Base-by-base conservation (phyloP, 139 green algal genomes). In the Chlamydomonas applanata region DNA sequence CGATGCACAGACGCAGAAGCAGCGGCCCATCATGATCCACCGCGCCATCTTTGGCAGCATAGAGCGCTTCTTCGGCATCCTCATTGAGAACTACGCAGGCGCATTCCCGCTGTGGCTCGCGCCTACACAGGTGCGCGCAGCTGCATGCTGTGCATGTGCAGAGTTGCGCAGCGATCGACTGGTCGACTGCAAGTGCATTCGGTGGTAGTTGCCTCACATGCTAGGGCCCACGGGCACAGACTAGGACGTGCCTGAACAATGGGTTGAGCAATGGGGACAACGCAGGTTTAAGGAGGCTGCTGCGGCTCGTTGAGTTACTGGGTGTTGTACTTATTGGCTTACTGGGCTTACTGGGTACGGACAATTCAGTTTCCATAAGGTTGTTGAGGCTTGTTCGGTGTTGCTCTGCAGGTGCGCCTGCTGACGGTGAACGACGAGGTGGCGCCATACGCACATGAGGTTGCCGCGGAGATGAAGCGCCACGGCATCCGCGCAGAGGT, bases 1-100 rank as follows among this genome's bases (percentile, higher is more conserved):
- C 29, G 91, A 93, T 73, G 77, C 78, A 11, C 73, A 91, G 40
- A 84, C 86, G 64, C 62, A 46, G 3, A 88, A 87, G 79, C 80
- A 94, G 79, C 86, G 89, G 34, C 96, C 96, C 65, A 99, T 99
- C 87, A 98, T 99, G 94, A 98, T 99, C 74, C 96, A 99, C 80
- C 89, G 95, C 30, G 95, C 95, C 61, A 97, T 98, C 78, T 92
- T 98, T 72, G 94, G 92, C 52, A 92, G 83, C 13, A 65, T 94
- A 46, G 82, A 89, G 86, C 77, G 86, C 53, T 99, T 99, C 86
- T 98, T 99, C 78, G 96, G 95, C 74, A 95, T 99, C 69, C 87
- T 99, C 7, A 93, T 97, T 19, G 96, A 99, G 76, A 98, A 98
- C 89, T 99, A 96, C 79, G 93, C 92, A 32, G 81, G 89, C 22